Evolutionary conservation across 768 basidiomycete genomes (phyloP), one percentile per base, ranked within the genome.

Genomic region (Boletus fagicola): DNA sequence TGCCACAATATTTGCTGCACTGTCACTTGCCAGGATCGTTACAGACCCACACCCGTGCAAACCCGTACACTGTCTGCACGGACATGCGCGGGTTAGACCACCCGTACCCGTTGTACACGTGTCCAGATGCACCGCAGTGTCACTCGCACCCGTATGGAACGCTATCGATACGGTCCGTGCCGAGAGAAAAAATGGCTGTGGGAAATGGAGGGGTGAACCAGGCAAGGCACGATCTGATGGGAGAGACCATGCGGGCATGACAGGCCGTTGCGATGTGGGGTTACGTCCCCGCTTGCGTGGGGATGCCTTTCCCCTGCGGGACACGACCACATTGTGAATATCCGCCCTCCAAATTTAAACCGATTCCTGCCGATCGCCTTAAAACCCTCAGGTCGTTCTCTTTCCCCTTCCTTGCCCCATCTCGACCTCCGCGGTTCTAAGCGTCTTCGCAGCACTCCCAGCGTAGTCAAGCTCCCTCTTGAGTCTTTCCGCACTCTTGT

Each of bases 201-300:
- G 11, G 40, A 20, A 51, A 36, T 33, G 61, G 38, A 51, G 12
- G 10, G 20, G 22, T 36, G 10, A 18, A 12, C 42, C 48, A 61
- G 59, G 52, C 38, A 38, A 36, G 35, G 35, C 49, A 63, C 61
- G 46, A n/a, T 53, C 20, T 33, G 45, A 42, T 53, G 47, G 24
- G 33, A 43, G 40, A 44, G 39, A 54, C 54, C 65, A 68, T 55
- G 60, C 62, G 65, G 65, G 20, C 16, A 56, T 61, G 65, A 63
- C 64, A 57, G 13, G 11, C 56, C 55, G 66, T 68, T 57, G 63
- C 59, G 39, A 65, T 65, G 65, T 45, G 62, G 65, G 64, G 61
- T 58, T 36, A 12, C 20, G 4, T n/a, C 46, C 20, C 51, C 33
- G 40, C 38, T 24, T n/a, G 44, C 59, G 64, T 58, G 61, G 51